Percentiles rank a stretch among this genome's conserved stretches.
These are phyloP conservation scores for Psilocybe subaeruginosa DNA, from an alignment of 768 basidiomycete species.

Conservation along the genomic window DNA sequence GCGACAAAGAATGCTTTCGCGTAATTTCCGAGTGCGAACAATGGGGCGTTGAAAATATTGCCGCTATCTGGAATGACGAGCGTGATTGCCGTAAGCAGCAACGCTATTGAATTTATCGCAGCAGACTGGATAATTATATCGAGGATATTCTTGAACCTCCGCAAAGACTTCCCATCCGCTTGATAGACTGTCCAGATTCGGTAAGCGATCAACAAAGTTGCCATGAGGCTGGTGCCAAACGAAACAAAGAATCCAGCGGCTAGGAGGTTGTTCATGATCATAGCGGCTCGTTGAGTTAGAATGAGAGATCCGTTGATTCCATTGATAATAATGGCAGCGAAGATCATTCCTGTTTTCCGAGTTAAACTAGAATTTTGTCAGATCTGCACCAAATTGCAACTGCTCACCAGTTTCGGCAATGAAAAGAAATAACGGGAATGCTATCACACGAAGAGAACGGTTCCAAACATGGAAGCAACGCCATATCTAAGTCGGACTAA, in stretches of 20 bases:
- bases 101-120: not conserved
- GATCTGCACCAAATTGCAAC: too few relatives aligned
- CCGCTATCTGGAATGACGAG: not conserved
- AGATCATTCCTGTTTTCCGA: not conserved
- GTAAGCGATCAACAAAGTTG: constrained; percentile 5
- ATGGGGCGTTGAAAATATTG: not conserved
- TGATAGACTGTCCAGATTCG: not conserved
- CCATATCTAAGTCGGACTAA: not conserved
- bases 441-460: constrained; percentile 1
- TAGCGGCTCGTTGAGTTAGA: not conserved
- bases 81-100: not conserved
- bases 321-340: constrained; percentile 1
- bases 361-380: not conserved
- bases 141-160: not conserved
- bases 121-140: constrained; percentile 8
- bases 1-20: not conserved
- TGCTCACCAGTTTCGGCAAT: not conserved
- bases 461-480: constrained; percentile 9
- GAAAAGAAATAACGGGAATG: not conserved
- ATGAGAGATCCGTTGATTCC: not conserved
- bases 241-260: constrained; percentile 7
- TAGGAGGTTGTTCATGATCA: not conserved
- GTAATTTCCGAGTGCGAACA: not conserved
- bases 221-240: not conserved
- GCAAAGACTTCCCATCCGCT: not conserved